phyloP scores from a whole-genome alignment of 768 basidiomycete genomes.

The Pleurotus eryngii region DNA sequence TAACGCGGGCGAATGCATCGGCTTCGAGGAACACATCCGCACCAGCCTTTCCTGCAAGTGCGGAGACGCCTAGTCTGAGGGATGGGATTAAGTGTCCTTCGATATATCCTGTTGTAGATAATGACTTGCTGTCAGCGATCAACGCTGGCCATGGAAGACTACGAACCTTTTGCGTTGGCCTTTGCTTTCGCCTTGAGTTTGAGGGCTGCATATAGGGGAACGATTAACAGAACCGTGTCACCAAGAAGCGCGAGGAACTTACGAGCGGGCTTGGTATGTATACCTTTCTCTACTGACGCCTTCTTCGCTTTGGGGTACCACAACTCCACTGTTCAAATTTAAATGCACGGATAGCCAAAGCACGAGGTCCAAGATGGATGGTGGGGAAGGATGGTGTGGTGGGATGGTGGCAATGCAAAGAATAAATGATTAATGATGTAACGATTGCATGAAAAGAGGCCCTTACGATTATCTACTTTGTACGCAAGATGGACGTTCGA shows the following conservation, averaged over 20 bases:
- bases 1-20: background rate
- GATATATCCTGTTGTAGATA: background rate
- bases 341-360: background rate
- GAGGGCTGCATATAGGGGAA: background rate
- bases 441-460: no score
- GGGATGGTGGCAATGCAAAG: no score
- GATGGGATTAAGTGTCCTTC: background rate
- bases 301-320: background rate
- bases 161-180: background rate
- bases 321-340: background rate
- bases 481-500: slow-evolving; percentile 29
- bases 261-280: background rate
- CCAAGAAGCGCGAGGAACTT: background rate
- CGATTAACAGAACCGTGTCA: background rate
- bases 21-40: background rate
- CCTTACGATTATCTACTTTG: slow-evolving; percentile 7
- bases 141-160: background rate
- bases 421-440: no score
- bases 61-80: background rate
- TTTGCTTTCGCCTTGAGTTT: background rate
- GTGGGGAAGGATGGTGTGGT: background rate
- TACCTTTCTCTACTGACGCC: background rate
- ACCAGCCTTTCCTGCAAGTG: background rate
- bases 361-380: background rate
- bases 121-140: no score